phyloP scores from a whole-genome alignment of 345 rosid genomes.

The Gossypium arboreum region DNA sequence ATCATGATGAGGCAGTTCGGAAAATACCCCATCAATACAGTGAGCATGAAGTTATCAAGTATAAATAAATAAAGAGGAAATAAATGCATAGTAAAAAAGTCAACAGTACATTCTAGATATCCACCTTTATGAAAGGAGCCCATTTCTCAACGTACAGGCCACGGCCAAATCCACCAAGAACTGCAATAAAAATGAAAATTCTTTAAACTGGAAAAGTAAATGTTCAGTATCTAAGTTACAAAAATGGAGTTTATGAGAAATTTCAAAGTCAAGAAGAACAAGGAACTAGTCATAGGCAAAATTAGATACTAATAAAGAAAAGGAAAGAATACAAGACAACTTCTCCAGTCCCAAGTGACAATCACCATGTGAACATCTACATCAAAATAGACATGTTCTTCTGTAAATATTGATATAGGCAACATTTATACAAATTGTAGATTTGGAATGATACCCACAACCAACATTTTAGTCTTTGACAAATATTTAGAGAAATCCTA shows the following conservation, averaged over 20 bases:
- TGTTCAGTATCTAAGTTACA: slow-evolving; percentile 3
- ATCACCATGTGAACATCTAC: background rate
- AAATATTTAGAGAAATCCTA: background rate
- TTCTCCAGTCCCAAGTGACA: background rate
- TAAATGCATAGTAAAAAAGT: background rate
- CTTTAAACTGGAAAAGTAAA: background rate
- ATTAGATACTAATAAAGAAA: background rate
- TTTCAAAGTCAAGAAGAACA: background rate
- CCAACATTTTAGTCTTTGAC: background rate
- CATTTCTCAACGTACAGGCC: slow-evolving; percentile 95
- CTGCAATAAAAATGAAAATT: slow-evolving; percentile 31
- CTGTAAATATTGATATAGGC: background rate
- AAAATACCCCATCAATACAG: background rate
- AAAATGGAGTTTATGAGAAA: background rate
- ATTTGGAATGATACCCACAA: background rate
- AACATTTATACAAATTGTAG: background rate
- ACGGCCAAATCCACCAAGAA: slow-evolving; percentile 75
- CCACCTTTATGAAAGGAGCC: slow-evolving; percentile 84
- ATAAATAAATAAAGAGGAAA: background rate
- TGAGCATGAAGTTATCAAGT: background rate
- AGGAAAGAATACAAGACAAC: background rate
- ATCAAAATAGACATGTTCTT: background rate
- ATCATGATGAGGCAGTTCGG: slow-evolving; percentile 1
- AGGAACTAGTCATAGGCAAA: background rate
- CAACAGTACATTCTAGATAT: slow-evolving; percentile 12